Conservation (phyloP, 2,329 filamentous ascomycete genomes). For the Hirsutella minnesotensis region DNA sequence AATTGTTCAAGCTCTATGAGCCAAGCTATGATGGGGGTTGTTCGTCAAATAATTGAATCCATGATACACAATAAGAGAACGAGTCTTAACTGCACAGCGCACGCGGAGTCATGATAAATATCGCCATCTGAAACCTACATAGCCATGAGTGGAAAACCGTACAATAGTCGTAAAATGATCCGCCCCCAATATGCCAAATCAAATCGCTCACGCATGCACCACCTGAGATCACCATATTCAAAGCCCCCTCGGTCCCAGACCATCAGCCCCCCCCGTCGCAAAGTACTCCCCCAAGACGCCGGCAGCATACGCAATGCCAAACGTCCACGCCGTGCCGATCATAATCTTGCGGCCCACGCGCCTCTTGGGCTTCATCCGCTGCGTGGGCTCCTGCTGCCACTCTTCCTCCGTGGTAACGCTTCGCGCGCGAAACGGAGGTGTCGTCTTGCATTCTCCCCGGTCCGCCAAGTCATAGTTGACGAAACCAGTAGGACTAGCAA, state of each 20-base stretch:
- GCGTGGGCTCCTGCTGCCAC: neutral
- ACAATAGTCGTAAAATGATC: no score
- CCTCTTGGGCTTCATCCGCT: neutral
- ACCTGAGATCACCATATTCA: constrained; percentile 6
- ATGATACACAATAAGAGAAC: no score
- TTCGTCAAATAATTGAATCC: no score
- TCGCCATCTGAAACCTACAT: no score
- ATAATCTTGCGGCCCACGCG: constrained; percentile 34
- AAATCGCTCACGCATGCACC: neutral
- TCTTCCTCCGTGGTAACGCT: constrained; percentile 21
- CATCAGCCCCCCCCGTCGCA: constrained; percentile 32
- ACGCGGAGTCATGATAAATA: no score
- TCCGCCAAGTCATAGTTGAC: constrained; percentile 43
- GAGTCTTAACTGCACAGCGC: no score
- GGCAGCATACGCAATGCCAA: constrained; percentile 43
- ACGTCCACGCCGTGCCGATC: constrained; percentile 41
- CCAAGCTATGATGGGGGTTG: no score
- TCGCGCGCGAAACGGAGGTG: constrained; percentile 26
- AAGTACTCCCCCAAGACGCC: constrained; percentile 49
- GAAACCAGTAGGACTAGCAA: constrained; percentile 53
- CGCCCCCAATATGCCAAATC: neutral
- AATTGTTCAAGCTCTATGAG: no score
- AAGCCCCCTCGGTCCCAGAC: constrained; percentile 23
- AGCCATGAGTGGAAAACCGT: no score
- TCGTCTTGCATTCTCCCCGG: constrained; percentile 14